Evolutionary conservation across 352 stramenopile genomes (phyloP), one percentile per base, ranked within the genome.

Genomic region (Peronospora destructor): DNA sequence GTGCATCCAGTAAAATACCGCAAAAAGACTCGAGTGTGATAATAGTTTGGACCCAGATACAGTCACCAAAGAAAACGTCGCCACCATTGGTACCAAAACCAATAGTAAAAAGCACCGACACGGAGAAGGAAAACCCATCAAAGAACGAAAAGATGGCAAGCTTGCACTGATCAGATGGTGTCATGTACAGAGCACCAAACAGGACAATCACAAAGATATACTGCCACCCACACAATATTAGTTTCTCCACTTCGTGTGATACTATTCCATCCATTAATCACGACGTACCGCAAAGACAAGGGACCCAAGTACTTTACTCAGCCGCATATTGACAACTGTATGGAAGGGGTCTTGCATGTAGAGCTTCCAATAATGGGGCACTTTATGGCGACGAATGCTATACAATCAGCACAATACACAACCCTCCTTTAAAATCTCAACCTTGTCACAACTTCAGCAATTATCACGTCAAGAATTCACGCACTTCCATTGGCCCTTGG

Each of bases 1-100:
- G 58, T 2, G 93, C 91, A 49, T 98, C 90, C 39, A 98, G 85
- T 26, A 97, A 69, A 16, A 98, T 83, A 13, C 83, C 78, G 7
- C 82, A 63, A 21, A 97, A 84, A 6, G 93, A 94, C 80, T 98
- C 62, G 28, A 64, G 13, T 23, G 94, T 92, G 53, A 98, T 96
- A 29, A 98, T 64, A 7, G 91, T 71, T 50, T 98, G 82, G 52
- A 97, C 88, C 50, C 82, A 92, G 45, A 79, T 90, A 57, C 95
- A 98, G 30, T 85, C 70, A 23, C 81, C 81, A 66, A 98, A 98
- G 67, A 88, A 92, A 3, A 92, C 69, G 44, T 90, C 77, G 26
- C 74, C 79, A 23, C 73, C 75, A 43, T 86, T 87, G 13, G 76
- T 81, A 44, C 77, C 78, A 50, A 93, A 90, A 35, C 77, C 82